Conservation (phyloP, 1,284 basidiomycete species). For the Moesziomyces sp. region DNA sequence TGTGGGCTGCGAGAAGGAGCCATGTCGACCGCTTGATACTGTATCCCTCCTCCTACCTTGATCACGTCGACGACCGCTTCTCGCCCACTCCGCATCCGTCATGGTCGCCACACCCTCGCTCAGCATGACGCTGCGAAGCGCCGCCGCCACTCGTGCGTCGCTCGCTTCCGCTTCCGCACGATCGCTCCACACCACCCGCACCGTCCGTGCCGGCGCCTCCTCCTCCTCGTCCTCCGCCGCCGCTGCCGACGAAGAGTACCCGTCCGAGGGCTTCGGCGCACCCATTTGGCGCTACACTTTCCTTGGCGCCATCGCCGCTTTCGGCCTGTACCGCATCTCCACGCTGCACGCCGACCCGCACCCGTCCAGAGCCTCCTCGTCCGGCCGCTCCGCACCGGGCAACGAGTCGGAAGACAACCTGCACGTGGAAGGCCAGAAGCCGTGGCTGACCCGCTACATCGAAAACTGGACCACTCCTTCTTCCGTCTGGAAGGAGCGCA, state of each 20-base stretch:
- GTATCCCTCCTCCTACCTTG: slow-evolving; percentile 2
- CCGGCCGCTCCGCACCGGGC: slow-evolving; percentile 48
- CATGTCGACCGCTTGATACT: background rate
- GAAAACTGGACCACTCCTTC: slow-evolving; percentile 51
- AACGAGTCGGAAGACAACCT: slow-evolving; percentile 54
- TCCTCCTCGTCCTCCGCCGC: slow-evolving; percentile 25
- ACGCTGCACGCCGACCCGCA: slow-evolving; percentile 51
- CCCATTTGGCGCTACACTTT: slow-evolving; percentile 61
- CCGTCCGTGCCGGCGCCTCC: slow-evolving; percentile 24
- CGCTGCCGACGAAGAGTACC: slow-evolving; percentile 36
- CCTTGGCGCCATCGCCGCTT: slow-evolving; percentile 39
- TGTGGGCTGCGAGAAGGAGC: background rate
- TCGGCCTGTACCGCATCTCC: slow-evolving; percentile 55
- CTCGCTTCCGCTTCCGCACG: slow-evolving; percentile 22
- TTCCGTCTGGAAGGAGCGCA: slow-evolving; percentile 50
- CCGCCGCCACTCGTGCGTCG: slow-evolving; percentile 10
- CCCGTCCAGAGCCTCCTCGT: slow-evolving; percentile 49
- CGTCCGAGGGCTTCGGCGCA: slow-evolving; percentile 47
- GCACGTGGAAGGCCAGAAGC: slow-evolving; percentile 43
- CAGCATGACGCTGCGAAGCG: slow-evolving; percentile 24
- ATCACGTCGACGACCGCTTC: slow-evolving; percentile 8
- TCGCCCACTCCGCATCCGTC: slow-evolving; percentile 7
- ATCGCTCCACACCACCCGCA: slow-evolving; percentile 42
- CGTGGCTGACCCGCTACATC: slow-evolving; percentile 63
- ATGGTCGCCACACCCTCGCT: slow-evolving; percentile 35